A percentile compares a stretch with the other conserved stretches of the same genome.
These are phyloP conservation scores for Macrolepiota fuliginosa DNA, from an alignment of 768 basidiomycete species.

Conservation along the genomic window DNA sequence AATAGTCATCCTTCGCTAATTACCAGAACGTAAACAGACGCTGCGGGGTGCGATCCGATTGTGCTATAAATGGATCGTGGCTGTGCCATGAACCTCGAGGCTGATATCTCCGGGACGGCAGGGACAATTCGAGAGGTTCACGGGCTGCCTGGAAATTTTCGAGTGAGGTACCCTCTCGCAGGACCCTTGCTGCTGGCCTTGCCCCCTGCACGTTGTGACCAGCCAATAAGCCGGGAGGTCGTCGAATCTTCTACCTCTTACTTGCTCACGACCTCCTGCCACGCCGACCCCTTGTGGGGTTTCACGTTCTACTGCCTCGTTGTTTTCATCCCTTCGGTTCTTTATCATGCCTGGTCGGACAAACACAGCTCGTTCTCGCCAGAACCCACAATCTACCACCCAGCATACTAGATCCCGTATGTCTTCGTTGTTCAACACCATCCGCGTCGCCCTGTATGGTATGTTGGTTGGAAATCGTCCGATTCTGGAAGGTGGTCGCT, in stretches of 20 bases:
- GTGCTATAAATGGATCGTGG: conserved; percentile 17
- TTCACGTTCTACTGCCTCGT: conserved; percentile 46
- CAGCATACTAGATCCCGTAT: conserved; percentile 42
- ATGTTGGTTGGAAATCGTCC: conserved; percentile 22
- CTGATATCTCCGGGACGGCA: conserved; percentile 21
- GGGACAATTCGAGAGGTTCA: conserved; percentile 2
- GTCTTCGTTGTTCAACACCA: conserved; percentile 70
- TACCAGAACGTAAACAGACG: background rate
- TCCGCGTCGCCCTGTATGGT: conserved; percentile 70
- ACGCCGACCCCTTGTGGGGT: conserved; percentile 14
- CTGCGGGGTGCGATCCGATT: conserved; percentile 13
- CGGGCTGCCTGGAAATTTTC: conserved; percentile 20
- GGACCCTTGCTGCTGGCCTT: conserved; percentile 17
- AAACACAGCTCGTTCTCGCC: conserved; percentile 25
- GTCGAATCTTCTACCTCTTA: background rate
- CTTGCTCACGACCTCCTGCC: conserved; percentile 18
- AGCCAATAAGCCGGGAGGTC: conserved; percentile 4
- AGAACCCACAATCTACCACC: conserved; percentile 23
- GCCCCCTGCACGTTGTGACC: conserved; percentile 13
- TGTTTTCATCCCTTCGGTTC: conserved; percentile 29
- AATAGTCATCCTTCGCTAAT: background rate
- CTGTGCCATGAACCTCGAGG: conserved; percentile 31
- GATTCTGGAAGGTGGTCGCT: background rate
- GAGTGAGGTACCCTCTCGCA: conserved; percentile 20
- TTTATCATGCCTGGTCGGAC: conserved; percentile 44